Evolutionary conservation across 495 filamentous ascomycete genomes (phyloP).

Genomic region (Choiromyces venosus): DNA sequence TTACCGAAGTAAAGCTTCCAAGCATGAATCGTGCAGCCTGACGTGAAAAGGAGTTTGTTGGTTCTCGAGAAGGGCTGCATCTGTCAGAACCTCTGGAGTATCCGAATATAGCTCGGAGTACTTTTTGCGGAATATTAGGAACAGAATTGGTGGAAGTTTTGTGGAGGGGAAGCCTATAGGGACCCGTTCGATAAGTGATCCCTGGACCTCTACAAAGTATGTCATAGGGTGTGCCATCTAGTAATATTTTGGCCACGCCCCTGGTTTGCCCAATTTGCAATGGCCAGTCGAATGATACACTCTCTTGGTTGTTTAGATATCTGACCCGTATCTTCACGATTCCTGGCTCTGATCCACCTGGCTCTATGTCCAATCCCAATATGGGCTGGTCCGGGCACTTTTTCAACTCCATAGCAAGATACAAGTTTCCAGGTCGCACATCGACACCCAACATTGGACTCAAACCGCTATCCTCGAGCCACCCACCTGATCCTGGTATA

Average conservation of each 20-base stretch:
- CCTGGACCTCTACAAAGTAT: neutral
- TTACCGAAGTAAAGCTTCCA: neutral
- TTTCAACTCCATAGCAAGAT: conserved; percentile 30
- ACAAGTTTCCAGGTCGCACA: conserved; percentile 25
- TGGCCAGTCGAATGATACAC: neutral
- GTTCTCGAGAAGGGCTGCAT: neutral
- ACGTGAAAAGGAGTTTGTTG: neutral
- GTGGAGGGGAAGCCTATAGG: neutral
- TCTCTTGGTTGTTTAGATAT: conserved; percentile 24
- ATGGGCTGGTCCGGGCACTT: conserved; percentile 23
- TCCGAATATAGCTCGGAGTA: neutral
- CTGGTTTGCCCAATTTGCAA: neutral
- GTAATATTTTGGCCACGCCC: neutral
- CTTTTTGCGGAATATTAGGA: neutral
- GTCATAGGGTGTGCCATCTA: neutral
- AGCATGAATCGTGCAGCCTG: neutral
- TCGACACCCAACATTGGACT: conserved; percentile 15
- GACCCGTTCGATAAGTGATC: neutral
- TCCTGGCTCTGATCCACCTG: conserved; percentile 20
- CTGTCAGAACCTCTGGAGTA: neutral
- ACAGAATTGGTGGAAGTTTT: neutral
- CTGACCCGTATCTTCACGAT: conserved; percentile 23
- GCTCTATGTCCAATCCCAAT: conserved; percentile 16
- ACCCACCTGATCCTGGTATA: neutral
- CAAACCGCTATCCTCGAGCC: neutral